phyloP scores from a whole-genome alignment of 805 yeast genomes.

The Groenewaldozyma salmanticensis region DNA sequence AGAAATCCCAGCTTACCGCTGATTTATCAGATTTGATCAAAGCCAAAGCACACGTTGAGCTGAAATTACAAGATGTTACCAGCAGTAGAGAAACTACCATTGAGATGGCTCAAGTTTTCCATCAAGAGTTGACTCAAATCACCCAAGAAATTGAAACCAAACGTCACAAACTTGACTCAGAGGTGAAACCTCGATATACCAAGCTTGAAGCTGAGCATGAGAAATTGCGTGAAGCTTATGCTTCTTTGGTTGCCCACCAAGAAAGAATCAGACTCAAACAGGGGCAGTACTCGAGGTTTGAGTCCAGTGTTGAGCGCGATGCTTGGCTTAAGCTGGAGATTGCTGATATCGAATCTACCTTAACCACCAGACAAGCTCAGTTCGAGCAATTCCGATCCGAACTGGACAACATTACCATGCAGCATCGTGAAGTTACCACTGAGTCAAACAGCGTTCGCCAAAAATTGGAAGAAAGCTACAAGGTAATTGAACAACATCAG shows the following conservation, averaged over 20 bases:
- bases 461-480: slow-evolving; percentile 16
- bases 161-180: slow-evolving; percentile 5
- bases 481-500: slow-evolving; percentile 10
- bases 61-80: slow-evolving; percentile 26
- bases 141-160: slow-evolving; percentile 6
- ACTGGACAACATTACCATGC: slow-evolving; percentile 8
- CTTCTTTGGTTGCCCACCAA: slow-evolving; percentile 41
- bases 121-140: slow-evolving; percentile 31
- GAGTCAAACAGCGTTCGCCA: slow-evolving; percentile 6
- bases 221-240: slow-evolving; percentile 31
- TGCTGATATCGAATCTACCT: slow-evolving; percentile 24
- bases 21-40: slow-evolving; percentile 35
- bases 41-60: slow-evolving; percentile 27
- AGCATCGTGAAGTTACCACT: background rate
- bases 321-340: slow-evolving; percentile 54
- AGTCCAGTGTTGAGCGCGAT: slow-evolving; percentile 49
- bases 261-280: slow-evolving; percentile 60
- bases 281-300: slow-evolving; percentile 56
- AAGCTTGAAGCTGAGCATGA: slow-evolving; percentile 33
- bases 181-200: slow-evolving; percentile 9
- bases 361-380: slow-evolving; percentile 23
- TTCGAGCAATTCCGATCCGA: slow-evolving; percentile 21
- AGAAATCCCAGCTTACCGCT: slow-evolving; percentile 42
- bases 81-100: slow-evolving; percentile 15
- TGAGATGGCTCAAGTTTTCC: slow-evolving; percentile 17